These are phyloP conservation scores for Globomyces pollinis-pini DNA, from an alignment of 192 early-diverging fungal genomes.

Conservation along the genomic window DNA sequence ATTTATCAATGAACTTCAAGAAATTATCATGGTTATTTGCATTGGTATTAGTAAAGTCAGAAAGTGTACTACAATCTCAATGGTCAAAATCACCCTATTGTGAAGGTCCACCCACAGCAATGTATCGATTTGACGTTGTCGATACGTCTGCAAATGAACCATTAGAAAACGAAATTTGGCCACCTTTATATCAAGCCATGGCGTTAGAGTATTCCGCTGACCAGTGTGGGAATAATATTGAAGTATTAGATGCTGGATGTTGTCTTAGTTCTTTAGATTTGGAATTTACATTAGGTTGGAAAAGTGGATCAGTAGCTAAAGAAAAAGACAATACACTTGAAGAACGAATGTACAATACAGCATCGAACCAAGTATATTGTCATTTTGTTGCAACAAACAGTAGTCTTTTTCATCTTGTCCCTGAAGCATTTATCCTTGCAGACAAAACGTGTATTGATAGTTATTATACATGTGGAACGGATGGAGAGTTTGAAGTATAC, in stretches of 20 bases:
- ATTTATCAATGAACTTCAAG: no score
- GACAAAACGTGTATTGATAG: neutral
- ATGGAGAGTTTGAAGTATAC: neutral
- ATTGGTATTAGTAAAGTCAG: no score
- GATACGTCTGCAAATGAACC: neutral
- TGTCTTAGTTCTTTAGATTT: neutral
- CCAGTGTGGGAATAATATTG: neutral
- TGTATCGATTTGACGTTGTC: neutral
- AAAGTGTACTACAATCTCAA: neutral
- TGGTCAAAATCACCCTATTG: neutral
- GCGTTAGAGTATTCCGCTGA: neutral
- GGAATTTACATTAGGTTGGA: neutral
- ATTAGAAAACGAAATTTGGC: neutral
- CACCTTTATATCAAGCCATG: no score
- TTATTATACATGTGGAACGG: neutral
- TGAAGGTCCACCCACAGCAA: neutral
- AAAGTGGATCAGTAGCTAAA: neutral
- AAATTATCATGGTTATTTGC: no score
- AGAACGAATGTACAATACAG: neutral
- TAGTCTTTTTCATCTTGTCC: neutral
- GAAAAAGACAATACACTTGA: neutral
- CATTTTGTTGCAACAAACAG: neutral
- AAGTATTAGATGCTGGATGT: neutral
- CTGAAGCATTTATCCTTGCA: neutral
- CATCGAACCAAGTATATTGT: neutral